Evolutionary conservation across 345 rosid species (phyloP).

Genomic region (Linum usitatissimum): DNA sequence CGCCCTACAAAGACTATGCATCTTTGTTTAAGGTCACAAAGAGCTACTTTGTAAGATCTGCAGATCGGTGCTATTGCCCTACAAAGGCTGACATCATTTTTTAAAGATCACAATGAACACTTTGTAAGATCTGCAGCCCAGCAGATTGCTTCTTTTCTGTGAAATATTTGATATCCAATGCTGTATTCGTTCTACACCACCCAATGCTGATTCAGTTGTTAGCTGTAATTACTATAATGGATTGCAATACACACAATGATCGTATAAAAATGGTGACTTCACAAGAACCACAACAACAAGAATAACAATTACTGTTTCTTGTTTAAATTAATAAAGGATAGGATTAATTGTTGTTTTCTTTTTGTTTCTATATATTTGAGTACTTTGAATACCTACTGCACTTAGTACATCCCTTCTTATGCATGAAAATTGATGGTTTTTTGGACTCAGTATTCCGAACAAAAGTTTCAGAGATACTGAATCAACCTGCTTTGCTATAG

Average conservation of each 20-base stretch:
- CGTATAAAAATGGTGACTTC: background rate
- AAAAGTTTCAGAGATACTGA: background rate
- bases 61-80: no score
- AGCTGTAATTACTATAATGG: background rate
- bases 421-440: background rate
- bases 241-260: no score
- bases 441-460: background rate
- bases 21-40: background rate
- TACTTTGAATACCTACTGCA: background rate
- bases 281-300: background rate
- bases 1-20: background rate
- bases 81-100: no score
- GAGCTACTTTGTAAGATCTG: background rate
- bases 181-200: background rate
- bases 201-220: background rate
- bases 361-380: background rate
- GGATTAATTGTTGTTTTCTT: background rate
- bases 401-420: no score
- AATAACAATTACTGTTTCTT: background rate
- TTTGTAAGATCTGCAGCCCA: background rate
- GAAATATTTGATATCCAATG: background rate
- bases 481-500: background rate
- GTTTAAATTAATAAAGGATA: background rate
- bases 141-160: background rate
- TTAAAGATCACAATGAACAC: background rate